Evolutionary conservation across 176 grass and related monocot species (phyloP).

Genomic region (Rhipidocladum racemiflorum): DNA sequence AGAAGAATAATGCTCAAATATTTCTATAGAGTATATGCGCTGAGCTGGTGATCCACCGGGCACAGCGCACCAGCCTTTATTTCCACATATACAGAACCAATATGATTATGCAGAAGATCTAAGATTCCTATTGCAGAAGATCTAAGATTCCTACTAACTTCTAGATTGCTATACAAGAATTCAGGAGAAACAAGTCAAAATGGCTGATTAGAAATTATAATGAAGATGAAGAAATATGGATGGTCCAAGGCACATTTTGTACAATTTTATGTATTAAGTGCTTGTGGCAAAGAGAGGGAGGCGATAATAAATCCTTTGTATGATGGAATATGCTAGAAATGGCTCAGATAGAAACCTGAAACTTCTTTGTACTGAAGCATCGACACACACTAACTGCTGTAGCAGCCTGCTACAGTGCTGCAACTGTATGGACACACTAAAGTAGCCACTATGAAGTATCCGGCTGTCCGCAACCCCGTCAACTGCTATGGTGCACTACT

Average conservation of each 20-base stretch:
- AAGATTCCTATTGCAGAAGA: not conserved
- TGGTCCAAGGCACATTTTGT: too few species aligned
- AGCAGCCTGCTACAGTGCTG: too few species aligned
- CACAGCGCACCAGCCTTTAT: not conserved
- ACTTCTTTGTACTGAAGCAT: too few species aligned
- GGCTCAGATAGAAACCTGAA: too few species aligned
- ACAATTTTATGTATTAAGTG: too few species aligned
- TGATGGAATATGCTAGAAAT: too few species aligned
- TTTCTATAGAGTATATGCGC: not conserved
- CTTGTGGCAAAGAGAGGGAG: too few species aligned
- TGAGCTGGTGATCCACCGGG: not conserved
- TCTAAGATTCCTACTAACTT: not conserved
- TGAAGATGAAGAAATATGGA: too few species aligned
- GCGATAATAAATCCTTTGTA: too few species aligned
- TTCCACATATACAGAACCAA: not conserved
- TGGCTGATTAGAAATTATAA: too few species aligned
- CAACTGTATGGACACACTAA: not conserved
- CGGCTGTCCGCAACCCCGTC: not conserved
- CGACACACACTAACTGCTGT: too few species aligned
- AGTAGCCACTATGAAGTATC: not conserved
- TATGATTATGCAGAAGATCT: not conserved
- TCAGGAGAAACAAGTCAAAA: not conserved
- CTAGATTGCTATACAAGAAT: not conserved
- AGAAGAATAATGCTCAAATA: not conserved
- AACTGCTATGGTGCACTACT: not conserved